Percentiles rank a stretch among this genome's conserved stretches.
Evolutionary conservation across 2,329 filamentous ascomycete species (phyloP).

Genomic region (Onygenales sp.): DNA sequence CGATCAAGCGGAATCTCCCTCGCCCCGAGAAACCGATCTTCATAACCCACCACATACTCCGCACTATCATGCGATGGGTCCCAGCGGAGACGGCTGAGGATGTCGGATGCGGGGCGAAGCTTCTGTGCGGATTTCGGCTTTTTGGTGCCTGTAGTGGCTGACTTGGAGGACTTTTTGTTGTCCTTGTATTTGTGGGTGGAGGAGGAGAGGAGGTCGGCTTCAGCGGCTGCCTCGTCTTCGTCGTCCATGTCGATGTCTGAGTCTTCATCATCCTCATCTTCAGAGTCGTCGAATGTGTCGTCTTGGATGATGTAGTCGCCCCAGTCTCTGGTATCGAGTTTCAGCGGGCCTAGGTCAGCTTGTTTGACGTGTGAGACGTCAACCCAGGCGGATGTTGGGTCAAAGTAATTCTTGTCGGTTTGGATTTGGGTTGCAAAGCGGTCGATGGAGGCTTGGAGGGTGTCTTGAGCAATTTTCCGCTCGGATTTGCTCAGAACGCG

Average conservation of each 20-base stretch:
- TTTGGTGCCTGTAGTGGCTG: neutral
- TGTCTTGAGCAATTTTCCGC: slow-evolving; percentile 32
- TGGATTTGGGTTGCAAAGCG: slow-evolving; percentile 26
- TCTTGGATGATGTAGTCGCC: slow-evolving; percentile 4
- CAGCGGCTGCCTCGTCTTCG: neutral
- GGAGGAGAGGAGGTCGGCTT: neutral
- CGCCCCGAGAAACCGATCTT: slow-evolving; percentile 43
- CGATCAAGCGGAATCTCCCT: slow-evolving; percentile 38
- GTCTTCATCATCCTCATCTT: slow-evolving; percentile 8
- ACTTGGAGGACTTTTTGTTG: neutral
- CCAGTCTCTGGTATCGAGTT: slow-evolving; percentile 12
- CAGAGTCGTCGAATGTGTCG: slow-evolving; percentile 1
- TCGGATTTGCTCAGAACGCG: slow-evolving; percentile 23
- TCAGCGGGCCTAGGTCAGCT: slow-evolving; percentile 9
- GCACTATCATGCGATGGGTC: slow-evolving; percentile 35
- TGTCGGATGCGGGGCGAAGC: slow-evolving; percentile 25
- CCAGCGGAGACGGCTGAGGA: slow-evolving; percentile 43
- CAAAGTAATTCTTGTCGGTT: slow-evolving; percentile 25
- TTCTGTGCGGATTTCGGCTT: slow-evolving; percentile 4
- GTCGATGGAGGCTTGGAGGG: slow-evolving; percentile 30
- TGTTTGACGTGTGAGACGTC: slow-evolving; percentile 22
- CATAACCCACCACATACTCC: slow-evolving; percentile 44
- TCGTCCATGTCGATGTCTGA: slow-evolving; percentile 4
- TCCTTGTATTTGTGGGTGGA: neutral
- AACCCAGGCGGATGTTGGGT: slow-evolving; percentile 25